Evolutionary conservation across 768 basidiomycete species (phyloP).

Genomic region (Chalciporus piperatus): DNA sequence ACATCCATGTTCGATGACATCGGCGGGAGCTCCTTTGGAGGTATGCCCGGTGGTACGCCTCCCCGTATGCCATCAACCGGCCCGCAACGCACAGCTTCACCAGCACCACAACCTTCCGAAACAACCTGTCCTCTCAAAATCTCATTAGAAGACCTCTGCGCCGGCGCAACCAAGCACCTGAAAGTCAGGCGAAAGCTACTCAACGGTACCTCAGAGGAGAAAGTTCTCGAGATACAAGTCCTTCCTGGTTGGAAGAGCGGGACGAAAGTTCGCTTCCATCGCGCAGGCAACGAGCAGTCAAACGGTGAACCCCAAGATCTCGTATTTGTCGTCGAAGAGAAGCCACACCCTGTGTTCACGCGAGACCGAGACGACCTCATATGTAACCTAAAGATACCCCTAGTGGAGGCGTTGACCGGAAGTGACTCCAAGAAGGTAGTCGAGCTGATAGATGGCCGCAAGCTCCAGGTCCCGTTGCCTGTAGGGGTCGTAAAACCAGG

Average conservation of each 20-base stretch:
- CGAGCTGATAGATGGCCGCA: constrained; percentile 77
- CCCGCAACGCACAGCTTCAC: constrained; percentile 28
- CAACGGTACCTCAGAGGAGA: constrained; percentile 79
- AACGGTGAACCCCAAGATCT: constrained; percentile 78
- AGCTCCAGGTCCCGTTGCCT: constrained; percentile 66
- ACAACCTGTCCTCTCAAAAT: constrained; percentile 82
- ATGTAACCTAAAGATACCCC: constrained; percentile 57
- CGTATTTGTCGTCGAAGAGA: constrained; percentile 98
- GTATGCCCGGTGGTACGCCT: constrained; percentile 60
- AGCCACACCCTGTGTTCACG: constrained; percentile 73
- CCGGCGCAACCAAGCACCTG: constrained; percentile 82
- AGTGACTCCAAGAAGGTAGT: constrained; percentile 52
- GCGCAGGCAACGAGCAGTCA: constrained; percentile 77
- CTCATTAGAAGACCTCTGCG: constrained; percentile 82
- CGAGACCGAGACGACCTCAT: constrained; percentile 82
- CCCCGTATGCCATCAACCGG: constrained; percentile 34
- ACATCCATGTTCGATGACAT: constrained; percentile 36
- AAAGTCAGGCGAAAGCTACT: constrained; percentile 76
- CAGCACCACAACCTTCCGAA: constrained; percentile 45
- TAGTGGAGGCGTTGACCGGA: constrained; percentile 82
- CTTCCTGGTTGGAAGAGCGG: constrained; percentile 95
- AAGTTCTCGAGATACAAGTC: constrained; percentile 76
- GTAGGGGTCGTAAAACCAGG: constrained; percentile 71
- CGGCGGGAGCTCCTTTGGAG: constrained; percentile 39
- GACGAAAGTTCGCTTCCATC: constrained; percentile 88